Base-by-base conservation (phyloP, 1,139 yeast species). In the Sugiyamaella neomexicana region DNA sequence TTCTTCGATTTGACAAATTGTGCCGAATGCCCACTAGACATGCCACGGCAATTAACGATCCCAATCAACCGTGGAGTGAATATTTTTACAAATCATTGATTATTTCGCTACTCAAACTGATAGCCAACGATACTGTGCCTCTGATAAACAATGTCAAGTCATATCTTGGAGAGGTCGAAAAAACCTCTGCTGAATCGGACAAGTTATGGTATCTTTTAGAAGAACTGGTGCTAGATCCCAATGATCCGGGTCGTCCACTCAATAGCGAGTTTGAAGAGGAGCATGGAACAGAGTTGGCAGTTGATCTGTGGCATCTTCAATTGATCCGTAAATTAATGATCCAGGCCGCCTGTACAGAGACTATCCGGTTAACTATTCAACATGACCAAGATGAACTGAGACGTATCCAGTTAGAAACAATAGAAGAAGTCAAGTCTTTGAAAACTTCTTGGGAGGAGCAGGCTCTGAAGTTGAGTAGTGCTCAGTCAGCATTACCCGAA, bases 31-130 rank as follows among this genome's bases (percentile, higher is more conserved):
- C 74, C 2, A 57, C 67, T 15, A 63, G 74, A 50, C 70, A 70
- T 53, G 61, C 67, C 2, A 58, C 65, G 5, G 55, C 65, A 1
- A 58, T 73, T 39, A 71, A 72, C 55, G 75, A 73, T 54, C 72
- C 73, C 15, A 60, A 67, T 9, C 59, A 59, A 23, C 66, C 65
- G 9, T 73, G 76, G 75, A 65, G 65, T 52, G 73, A 67, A 53
- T 65, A 65, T 50, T 61, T 72, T 45, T 69, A 62, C 62, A 73
- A 73, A 58, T 64, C 71, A n/a, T 62, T 70, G 9, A 60, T 66
- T n/a, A 59, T 67, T 10, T 58, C 69, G 9, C 58, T 73, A 37
- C 53, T 73, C 37, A 56, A 65, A 43, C 60, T 72, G 12, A 56
- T 73, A 12, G 61, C 62, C 31, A 66, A 69, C 53, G 76, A 72